These are phyloP conservation scores for Alliaria petiolata DNA, from an alignment of 345 rosid species.

Conservation along the genomic window DNA sequence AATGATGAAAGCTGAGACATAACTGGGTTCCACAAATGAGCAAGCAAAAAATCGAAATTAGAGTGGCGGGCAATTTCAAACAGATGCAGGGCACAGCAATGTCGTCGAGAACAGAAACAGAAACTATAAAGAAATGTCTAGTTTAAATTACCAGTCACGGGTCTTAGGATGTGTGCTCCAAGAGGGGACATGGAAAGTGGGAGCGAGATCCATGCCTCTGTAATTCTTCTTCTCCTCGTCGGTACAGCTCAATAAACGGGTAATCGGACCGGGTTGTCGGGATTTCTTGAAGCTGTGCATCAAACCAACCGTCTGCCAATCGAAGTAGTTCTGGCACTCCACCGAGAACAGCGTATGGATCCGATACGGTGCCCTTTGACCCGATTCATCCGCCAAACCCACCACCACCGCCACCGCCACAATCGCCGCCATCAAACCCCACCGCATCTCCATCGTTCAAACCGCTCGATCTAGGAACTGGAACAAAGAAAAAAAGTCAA, in stretches of 20 bases:
- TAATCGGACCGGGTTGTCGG: conserved; percentile 84
- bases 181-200: conserved; percentile 83
- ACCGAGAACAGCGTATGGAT: conserved; percentile 95
- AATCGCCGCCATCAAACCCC: conserved; percentile 11
- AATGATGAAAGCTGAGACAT: too few species aligned
- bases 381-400: conserved; percentile 30
- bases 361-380: conserved; percentile 55
- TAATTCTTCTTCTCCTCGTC: conserved; percentile 75
- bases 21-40: background rate
- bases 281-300: conserved; percentile 90
- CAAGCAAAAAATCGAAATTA: background rate
- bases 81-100: background rate
- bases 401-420: conserved; percentile 6
- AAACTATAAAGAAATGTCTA: background rate
- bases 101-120: background rate
- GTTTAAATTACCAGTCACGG: conserved; percentile 60
- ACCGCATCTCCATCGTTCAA: conserved; percentile 33
- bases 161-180: conserved; percentile 94
- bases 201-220: conserved; percentile 86
- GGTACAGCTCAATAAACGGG: conserved; percentile 92
- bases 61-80: too few species aligned
- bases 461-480: too few species aligned
- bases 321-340: conserved; percentile 93
- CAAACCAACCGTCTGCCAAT: conserved; percentile 97
- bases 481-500: conserved; percentile 56